Evolutionary conservation across 345 rosid genomes (phyloP).

Genomic region (Eucalyptus erythrocorys): DNA sequence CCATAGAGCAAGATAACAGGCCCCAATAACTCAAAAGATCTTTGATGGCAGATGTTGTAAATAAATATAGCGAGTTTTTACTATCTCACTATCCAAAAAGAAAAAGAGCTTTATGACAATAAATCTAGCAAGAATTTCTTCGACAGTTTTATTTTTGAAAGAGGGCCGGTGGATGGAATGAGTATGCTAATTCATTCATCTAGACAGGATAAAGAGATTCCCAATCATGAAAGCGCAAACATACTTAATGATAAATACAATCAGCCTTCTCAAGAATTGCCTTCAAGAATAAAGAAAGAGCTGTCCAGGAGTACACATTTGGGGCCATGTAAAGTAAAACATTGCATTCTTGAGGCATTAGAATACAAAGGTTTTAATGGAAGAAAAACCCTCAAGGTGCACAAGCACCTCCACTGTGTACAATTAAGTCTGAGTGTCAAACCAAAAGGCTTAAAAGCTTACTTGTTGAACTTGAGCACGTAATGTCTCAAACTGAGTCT

Average conservation of each 20-base stretch:
- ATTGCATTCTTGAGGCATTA: background rate
- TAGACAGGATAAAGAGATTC: background rate
- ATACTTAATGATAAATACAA: background rate
- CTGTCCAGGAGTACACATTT: background rate
- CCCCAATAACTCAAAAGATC: background rate
- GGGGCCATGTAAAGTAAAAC: background rate
- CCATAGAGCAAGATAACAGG: background rate
- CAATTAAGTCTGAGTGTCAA: background rate
- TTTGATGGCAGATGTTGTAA: background rate
- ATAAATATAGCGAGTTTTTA: background rate
- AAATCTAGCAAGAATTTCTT: background rate
- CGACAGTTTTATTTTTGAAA: background rate
- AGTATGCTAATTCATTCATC: background rate
- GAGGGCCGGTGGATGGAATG: background rate
- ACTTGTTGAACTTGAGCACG: slow-evolving; percentile 94
- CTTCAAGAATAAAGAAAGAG: background rate
- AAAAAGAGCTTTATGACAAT: background rate
- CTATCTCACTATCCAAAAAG: background rate
- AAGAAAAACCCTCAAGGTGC: background rate
- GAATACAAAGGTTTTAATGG: background rate
- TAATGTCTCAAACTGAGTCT: slow-evolving; percentile 77
- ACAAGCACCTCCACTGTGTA: background rate
- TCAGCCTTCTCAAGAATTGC: background rate
- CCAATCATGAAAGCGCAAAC: background rate
- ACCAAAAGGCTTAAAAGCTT: background rate